Percentiles rank a stretch among this genome's conserved stretches.
Conservation (phyloP, 345 rosid species). For the Lepidium africanum region DNA sequence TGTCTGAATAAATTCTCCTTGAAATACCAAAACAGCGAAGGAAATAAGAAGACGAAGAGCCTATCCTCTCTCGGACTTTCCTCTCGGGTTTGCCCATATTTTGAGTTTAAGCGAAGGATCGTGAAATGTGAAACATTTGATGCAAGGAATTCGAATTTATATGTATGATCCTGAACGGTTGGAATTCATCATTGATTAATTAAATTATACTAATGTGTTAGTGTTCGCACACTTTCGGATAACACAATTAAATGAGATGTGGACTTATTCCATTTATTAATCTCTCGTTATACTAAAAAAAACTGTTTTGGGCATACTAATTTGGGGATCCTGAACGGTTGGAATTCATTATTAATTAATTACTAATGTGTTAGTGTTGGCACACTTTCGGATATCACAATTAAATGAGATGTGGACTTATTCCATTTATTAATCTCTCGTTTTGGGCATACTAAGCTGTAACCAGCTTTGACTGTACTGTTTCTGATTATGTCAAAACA, state of each 20-base stretch:
- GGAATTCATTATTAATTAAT: not conserved
- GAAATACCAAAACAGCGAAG: constrained; percentile 44
- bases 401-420: not conserved
- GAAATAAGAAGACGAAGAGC: constrained; percentile 17
- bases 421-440: too few relatives aligned
- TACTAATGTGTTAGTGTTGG: not conserved
- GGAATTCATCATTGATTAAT: not conserved
- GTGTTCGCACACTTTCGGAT: constrained; percentile 20
- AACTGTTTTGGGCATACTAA: too few relatives aligned
- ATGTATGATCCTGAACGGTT: constrained; percentile 7
- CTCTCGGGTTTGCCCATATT: constrained; percentile 31
- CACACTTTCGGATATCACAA: constrained; percentile 13
- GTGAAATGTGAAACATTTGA: not conserved
- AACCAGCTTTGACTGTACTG: too few relatives aligned
- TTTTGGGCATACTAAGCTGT: too few relatives aligned
- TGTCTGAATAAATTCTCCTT: constrained; percentile 6
- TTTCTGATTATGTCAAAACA: too few relatives aligned
- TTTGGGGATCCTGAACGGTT: constrained; percentile 11
- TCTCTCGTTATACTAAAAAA: too few relatives aligned
- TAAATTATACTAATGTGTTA: not conserved
- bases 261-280: too few relatives aligned
- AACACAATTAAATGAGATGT: not conserved
- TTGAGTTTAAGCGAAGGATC: not conserved
- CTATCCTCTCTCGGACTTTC: not conserved
- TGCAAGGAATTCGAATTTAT: not conserved